A percentile compares a stretch with the other conserved stretches of the same genome.
These are phyloP conservation scores for Aspergillus oerlinghausenensis DNA, from an alignment of 2,329 filamentous ascomycete species.

Conservation along the genomic window DNA sequence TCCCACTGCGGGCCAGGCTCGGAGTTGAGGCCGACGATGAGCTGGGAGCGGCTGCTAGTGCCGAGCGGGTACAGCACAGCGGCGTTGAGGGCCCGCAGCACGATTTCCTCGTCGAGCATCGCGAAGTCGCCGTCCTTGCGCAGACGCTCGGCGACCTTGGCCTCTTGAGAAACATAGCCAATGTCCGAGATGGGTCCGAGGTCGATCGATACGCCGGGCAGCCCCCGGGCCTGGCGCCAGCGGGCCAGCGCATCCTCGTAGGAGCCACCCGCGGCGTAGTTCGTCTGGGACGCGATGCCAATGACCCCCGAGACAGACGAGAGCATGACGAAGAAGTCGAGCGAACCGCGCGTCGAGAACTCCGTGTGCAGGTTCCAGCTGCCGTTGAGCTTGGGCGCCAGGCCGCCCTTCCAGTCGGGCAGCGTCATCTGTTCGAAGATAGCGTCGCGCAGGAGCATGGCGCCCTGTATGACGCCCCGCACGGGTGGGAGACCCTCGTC, in stretches of 20 bases:
- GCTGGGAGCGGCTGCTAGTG: too few species aligned
- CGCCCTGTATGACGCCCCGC: slow-evolving; percentile 13
- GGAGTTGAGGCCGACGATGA: too few species aligned
- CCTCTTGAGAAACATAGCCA: slow-evolving; percentile 21
- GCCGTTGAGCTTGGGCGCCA: slow-evolving; percentile 11
- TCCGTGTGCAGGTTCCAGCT: slow-evolving; percentile 14
- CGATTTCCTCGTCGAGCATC: too few species aligned
- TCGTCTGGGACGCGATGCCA: slow-evolving; percentile 55
- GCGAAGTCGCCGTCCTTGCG: too few species aligned
- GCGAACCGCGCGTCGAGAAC: background rate
- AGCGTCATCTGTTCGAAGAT: slow-evolving; percentile 14
- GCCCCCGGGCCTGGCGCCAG: slow-evolving; percentile 18
- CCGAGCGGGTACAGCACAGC: too few species aligned
- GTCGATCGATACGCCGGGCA: slow-evolving; percentile 18
- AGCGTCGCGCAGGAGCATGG: slow-evolving; percentile 17
- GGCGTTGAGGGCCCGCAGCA: too few species aligned
- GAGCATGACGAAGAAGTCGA: slow-evolving; percentile 49
- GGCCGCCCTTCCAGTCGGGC: slow-evolving; percentile 1
- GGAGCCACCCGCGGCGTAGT: slow-evolving; percentile 53
- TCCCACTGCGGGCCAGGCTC: too few species aligned
- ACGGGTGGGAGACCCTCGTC: background rate
- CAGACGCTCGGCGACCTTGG: too few species aligned
- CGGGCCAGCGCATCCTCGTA: slow-evolving; percentile 17
- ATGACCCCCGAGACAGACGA: slow-evolving; percentile 54
- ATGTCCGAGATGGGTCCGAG: slow-evolving; percentile 30